phyloP scores from a whole-genome alignment of 352 stramenopile species.

The Globisporangium spiculum region DNA sequence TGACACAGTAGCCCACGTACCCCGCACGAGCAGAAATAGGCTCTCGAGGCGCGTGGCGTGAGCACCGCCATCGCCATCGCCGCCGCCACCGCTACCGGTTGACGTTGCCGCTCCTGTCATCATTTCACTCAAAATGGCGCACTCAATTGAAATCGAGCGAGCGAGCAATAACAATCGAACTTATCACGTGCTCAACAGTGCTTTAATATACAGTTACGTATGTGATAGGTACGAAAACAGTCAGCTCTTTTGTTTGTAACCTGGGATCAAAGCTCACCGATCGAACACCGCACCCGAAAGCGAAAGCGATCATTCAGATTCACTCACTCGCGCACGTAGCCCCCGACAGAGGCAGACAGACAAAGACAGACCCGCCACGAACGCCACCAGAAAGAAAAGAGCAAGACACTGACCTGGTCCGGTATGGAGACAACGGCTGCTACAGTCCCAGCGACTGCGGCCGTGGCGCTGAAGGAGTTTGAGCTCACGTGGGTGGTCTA shows the following conservation, averaged over 20 bases:
- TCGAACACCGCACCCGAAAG: not conserved
- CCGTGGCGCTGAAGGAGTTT: constrained; percentile 53
- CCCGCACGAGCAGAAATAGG: constrained; percentile 71
- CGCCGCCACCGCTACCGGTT: too few relatives aligned
- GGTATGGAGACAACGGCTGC: not conserved
- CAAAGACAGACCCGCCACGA: not conserved
- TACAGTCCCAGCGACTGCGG: constrained; percentile 6
- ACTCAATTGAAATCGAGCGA: not conserved
- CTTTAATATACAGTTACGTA: not conserved
- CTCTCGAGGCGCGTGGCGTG: constrained; percentile 72
- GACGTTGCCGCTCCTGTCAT: not conserved
- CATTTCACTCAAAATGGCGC: not conserved
- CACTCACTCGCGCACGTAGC: not conserved
- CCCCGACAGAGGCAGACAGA: not conserved
- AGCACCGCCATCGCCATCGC: constrained; percentile 15
- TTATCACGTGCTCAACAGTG: not conserved
- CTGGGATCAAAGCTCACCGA: not conserved
- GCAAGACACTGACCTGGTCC: not conserved
- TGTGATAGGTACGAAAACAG: not conserved
- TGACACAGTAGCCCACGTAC: constrained; percentile 32
- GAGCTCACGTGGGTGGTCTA: constrained; percentile 86
- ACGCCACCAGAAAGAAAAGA: not conserved
- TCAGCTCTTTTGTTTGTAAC: not conserved
- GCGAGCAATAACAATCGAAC: too few relatives aligned
- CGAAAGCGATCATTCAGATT: not conserved